Base-by-base conservation (phyloP, 2,329 filamentous ascomycete species). In the Monosporascus sp. region DNA sequence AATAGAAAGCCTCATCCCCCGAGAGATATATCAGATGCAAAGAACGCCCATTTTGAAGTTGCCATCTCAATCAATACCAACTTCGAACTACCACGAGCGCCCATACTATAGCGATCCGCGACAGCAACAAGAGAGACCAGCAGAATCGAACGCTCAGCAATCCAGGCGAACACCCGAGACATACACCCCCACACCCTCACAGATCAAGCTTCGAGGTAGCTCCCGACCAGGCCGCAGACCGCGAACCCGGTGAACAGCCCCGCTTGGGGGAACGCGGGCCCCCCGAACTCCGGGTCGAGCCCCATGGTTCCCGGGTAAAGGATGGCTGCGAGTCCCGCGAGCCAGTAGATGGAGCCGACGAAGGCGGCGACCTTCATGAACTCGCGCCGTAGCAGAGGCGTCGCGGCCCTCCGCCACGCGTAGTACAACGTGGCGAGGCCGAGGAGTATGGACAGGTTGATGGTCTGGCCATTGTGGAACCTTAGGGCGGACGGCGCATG, bases 381-480 rank as follows among this genome's bases (percentile, higher is more conserved):
- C 49, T 72, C 70, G 15, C 56, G 60, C 48, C 60, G 58, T 44
- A 62, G 54, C 42, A 55, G 55, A 6, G 63, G 57, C 36, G 61
- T 57, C 25, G 58, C 36, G 15, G 57, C 51, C 24, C 42, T 50
- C 6, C 68, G 65, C 70, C 70, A 74, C 4, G 71, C 69, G 58
- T 71, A 72, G 62, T 67, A 74, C 36, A 75, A 59, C 5, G 71
- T 74, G 3, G 67, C 65, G 6, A 67, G 34, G 36, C 72, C 71
- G 2, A 76, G 70, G 34, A 68, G 51, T 3, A 72, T 52, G 14
- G 72, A 70, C n/a, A 75, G 62, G 18, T 59, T 65, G 50, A 75
- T 74, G 17, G 71, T 75, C 53, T 75, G 72, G 45, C 64, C 72
- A 50, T 69, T 71, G 62, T 75, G 72, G 57, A 74, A 75, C 51